Evolutionary conservation across 31 red algal genomes (phyloP), one percentile per base, ranked within the genome.

Genomic region (Odonthalia washingtoniensis): DNA sequence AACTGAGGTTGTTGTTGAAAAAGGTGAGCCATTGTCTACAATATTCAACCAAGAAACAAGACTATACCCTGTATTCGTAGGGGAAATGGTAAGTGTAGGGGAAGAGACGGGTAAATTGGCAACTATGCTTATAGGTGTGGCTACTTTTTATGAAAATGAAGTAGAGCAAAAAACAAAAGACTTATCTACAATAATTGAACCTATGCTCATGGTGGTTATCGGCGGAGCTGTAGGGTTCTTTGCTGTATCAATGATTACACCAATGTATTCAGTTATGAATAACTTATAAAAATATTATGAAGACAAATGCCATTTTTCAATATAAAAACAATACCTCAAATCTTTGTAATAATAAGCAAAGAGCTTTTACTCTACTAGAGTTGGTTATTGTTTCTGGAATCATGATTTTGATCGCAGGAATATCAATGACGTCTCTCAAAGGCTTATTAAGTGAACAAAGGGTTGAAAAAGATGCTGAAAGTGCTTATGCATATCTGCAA

Each of bases 21-120:
- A 44, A 44, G 42, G 42, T 44, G 42, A 44, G 42, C 42, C 42
- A 44, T 44, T 44, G 42, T 44, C 42, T 44, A 44, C 42, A 44
- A 44, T 44, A 44, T 44, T 44, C 42, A 44, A 44, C 42, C 42
- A 44, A 44, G 42, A 44, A 44, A 44, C 42, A 44, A 44, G 42
- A 44, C 42, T 44, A 44, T 44, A 44, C 42, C 42, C 42, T 44
- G 42, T 44, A 44, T 44, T 44, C 42, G 42, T 44, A 44, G 42
- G 27, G 64, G 64, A 30, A 30, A 33, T 67, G 64, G 64, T 67
- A 33, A 67, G 33, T 30, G 64, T 67, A 67, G 64, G 64, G 33
- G 64, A 67, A 35, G 64, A 67, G 64, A 33, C 64, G 64, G 64
- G 64, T 35, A 67, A 67, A 67, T 67, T 67, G 64, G 30, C 27